phyloP scores from a whole-genome alignment of 192 early-diverging fungal genomes.

The Glomus cerebriforme region DNA sequence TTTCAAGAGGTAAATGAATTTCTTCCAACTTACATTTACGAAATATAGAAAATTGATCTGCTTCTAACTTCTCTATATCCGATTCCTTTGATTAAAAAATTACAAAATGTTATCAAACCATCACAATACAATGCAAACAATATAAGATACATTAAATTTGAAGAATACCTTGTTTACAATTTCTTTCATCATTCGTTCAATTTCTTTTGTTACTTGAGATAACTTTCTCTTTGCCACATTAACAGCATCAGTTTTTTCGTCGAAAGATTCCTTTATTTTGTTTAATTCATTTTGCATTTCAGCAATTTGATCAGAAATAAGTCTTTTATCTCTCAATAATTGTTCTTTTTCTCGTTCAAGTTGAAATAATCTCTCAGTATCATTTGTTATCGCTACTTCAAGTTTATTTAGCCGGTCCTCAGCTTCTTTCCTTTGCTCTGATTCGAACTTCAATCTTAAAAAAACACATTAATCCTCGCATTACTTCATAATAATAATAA shows the following conservation, averaged over 20 bases:
- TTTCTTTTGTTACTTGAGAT: slow-evolving; percentile 59
- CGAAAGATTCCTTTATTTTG: slow-evolving; percentile 51
- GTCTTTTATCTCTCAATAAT: slow-evolving; percentile 40
- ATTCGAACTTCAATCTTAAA: slow-evolving; percentile 67
- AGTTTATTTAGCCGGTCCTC: slow-evolving; percentile 63
- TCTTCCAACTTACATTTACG: slow-evolving; percentile 93
- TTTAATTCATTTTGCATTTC: slow-evolving; percentile 53
- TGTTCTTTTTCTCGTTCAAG: slow-evolving; percentile 43
- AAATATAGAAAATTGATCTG: slow-evolving; percentile 79
- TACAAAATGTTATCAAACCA: not conserved
- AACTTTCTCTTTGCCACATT: slow-evolving; percentile 59
- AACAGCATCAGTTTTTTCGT: slow-evolving; percentile 58
- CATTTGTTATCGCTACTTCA: slow-evolving; percentile 48
- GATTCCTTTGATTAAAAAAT: slow-evolving; percentile 49
- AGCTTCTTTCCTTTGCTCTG: slow-evolving; percentile 65
- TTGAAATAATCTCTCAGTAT: slow-evolving; percentile 38
- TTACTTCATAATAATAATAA: not conserved
- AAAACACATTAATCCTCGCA: not conserved
- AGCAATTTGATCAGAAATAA: slow-evolving; percentile 55
- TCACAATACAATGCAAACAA: not conserved
- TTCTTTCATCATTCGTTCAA: slow-evolving; percentile 66
- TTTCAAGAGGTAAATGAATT: slow-evolving; percentile 80
- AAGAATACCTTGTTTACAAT: slow-evolving; percentile 51
- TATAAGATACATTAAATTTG: not conserved
- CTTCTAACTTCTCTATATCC: slow-evolving; percentile 76